Percentiles rank a stretch among this genome's conserved stretches.
These are phyloP conservation scores for Fusarium longipes DNA, from an alignment of 2,329 filamentous ascomycete species.

Conservation along the genomic window DNA sequence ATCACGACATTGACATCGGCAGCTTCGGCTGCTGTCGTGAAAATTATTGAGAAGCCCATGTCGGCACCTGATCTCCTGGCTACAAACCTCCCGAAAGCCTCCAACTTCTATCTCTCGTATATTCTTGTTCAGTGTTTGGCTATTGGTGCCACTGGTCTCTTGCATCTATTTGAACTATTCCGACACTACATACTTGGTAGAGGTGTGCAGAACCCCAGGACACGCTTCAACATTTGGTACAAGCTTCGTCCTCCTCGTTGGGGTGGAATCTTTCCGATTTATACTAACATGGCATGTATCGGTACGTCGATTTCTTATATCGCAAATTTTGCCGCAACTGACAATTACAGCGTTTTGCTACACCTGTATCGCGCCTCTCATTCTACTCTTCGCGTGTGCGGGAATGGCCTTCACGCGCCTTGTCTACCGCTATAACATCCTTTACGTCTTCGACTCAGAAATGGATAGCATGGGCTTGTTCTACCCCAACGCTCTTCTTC, in stretches of 20 bases:
- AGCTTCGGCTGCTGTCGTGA: slow-evolving; percentile 74
- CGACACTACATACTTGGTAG: slow-evolving; percentile 71
- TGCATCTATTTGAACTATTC: slow-evolving; percentile 75
- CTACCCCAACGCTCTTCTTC: slow-evolving; percentile 88
- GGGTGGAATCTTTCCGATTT: slow-evolving; percentile 85
- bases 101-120: slow-evolving; percentile 95
- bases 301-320: slow-evolving; percentile 61
- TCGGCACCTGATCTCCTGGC: slow-evolving; percentile 74
- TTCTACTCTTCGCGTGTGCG: slow-evolving; percentile 82
- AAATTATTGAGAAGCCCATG: slow-evolving; percentile 72
- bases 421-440: slow-evolving; percentile 89
- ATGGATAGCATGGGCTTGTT: slow-evolving; percentile 90
- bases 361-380: slow-evolving; percentile 85
- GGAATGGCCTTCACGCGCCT: slow-evolving; percentile 86
- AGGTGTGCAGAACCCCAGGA: slow-evolving; percentile 81
- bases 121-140: slow-evolving; percentile 92
- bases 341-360: slow-evolving; percentile 77
- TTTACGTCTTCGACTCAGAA: slow-evolving; percentile 84
- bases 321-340: background rate
- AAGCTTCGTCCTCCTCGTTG: slow-evolving; percentile 79
- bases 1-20: slow-evolving; percentile 86
- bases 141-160: slow-evolving; percentile 77
- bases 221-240: slow-evolving; percentile 83
- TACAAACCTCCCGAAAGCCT: slow-evolving; percentile 79
- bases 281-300: slow-evolving; percentile 84